Evolutionary conservation across 257 asterid species (phyloP).

Genomic region (Nicotiana noctiflora): DNA sequence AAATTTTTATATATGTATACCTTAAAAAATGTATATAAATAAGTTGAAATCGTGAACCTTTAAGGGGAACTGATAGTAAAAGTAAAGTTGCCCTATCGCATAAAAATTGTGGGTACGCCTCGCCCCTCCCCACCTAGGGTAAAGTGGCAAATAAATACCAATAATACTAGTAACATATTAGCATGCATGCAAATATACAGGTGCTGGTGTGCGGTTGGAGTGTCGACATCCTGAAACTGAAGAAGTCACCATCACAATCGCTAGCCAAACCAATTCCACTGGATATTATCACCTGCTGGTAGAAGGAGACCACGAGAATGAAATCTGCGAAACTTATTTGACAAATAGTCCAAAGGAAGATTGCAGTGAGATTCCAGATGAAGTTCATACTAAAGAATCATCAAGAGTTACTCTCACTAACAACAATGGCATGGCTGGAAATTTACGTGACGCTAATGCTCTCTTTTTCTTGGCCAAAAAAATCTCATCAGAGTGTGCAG

Average conservation of each 20-base stretch:
- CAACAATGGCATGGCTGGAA: conserved; percentile 29
- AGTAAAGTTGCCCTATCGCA: too few species aligned
- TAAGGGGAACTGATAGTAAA: too few species aligned
- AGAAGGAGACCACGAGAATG: conserved; percentile 43
- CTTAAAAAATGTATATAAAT: too few species aligned
- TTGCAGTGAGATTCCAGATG: conserved; percentile 30
- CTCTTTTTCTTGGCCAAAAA: conserved; percentile 39
- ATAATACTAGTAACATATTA: neutral
- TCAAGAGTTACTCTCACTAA: conserved; percentile 28
- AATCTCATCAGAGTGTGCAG: conserved; percentile 22
- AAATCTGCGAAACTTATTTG: conserved; percentile 30
- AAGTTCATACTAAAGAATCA: neutral
- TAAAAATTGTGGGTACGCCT: too few species aligned
- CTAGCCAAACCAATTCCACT: conserved; percentile 23
- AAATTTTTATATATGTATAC: too few species aligned
- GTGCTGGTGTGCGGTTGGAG: conserved; percentile 41
- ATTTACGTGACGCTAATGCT: conserved; percentile 39
- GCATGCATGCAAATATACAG: conserved; percentile 12
- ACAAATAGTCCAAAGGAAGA: conserved; percentile 29
- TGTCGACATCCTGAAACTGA: conserved; percentile 28
- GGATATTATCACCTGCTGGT: conserved; percentile 36
- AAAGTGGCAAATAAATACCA: too few species aligned
- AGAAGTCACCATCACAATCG: conserved; percentile 22
- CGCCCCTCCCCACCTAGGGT: too few species aligned
- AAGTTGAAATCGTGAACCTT: too few species aligned